phyloP scores from a whole-genome alignment of 805 yeast species.

The Candida xyloterini region DNA sequence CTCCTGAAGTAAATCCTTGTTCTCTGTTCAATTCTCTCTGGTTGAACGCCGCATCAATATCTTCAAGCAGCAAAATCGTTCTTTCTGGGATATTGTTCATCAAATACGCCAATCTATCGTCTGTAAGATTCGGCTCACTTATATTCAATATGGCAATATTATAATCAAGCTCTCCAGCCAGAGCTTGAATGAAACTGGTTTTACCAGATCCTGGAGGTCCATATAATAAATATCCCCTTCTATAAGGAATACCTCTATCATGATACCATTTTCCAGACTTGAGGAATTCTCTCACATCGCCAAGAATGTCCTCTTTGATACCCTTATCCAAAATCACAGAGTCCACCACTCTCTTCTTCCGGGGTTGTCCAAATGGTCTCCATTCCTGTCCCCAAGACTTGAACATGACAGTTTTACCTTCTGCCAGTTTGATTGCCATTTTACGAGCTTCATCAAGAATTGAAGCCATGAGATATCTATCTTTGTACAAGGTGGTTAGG shows the following conservation, averaged over 20 bases:
- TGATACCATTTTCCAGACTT: constrained; percentile 86
- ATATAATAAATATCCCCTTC: constrained; percentile 88
- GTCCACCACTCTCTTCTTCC: constrained; percentile 78
- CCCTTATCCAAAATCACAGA: constrained; percentile 84
- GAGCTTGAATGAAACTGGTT: constrained; percentile 91
- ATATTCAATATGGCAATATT: constrained; percentile 90
- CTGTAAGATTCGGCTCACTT: constrained; percentile 88
- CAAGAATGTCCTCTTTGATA: constrained; percentile 59
- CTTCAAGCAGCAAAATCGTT: constrained; percentile 81
- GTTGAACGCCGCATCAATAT: constrained; percentile 93
- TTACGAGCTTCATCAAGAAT: constrained; percentile 76
- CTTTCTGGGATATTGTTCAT: constrained; percentile 96
- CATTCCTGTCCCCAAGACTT: constrained; percentile 98
- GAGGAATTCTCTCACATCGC: constrained; percentile 80
- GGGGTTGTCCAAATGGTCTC: constrained; percentile 96
- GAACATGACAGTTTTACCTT: constrained; percentile 90
- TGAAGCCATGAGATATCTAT: constrained; percentile 64
- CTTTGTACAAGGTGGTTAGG: constrained; percentile 83
- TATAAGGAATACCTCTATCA: constrained; percentile 94
- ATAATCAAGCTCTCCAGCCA: constrained; percentile 95
- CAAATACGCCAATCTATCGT: constrained; percentile 88
- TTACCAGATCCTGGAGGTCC: constrained; percentile 99
- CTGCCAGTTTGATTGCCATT: constrained; percentile 75
- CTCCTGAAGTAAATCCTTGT: constrained; percentile 79
- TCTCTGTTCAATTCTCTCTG: constrained; percentile 74